These are phyloP conservation scores for Podospora tetraspora DNA, from an alignment of 495 filamentous ascomycete genomes.

Conservation along the genomic window DNA sequence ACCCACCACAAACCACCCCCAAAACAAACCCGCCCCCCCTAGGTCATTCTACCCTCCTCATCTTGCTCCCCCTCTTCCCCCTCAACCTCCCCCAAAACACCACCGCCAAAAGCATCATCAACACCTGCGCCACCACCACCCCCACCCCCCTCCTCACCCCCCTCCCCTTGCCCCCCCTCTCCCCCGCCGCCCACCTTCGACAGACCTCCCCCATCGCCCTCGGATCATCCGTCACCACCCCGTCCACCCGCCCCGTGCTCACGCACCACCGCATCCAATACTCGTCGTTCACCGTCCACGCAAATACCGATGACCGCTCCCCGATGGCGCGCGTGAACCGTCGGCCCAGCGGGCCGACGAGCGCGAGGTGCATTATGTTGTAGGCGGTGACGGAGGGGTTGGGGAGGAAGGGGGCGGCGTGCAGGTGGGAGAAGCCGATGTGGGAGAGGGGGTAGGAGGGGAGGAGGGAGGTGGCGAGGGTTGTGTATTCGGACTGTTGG, in stretches of 20 bases:
- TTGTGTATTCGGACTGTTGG: conserved; percentile 54
- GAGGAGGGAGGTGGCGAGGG: conserved; percentile 53
- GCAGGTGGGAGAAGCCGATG: conserved; percentile 64
- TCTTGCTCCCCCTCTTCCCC: not conserved
- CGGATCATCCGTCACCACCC: conserved; percentile 55
- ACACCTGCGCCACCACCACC: conserved; percentile 21
- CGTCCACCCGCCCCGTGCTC: conserved; percentile 39
- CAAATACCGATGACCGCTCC: conserved; percentile 41
- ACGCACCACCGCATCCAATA: conserved; percentile 68
- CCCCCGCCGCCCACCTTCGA: conserved; percentile 15
- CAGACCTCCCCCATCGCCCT: conserved; percentile 42
- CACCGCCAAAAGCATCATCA: conserved; percentile 11
- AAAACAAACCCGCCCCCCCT: no score
- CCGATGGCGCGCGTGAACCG: conserved; percentile 57
- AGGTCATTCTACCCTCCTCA: no score
- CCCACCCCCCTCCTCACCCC: conserved; percentile 13
- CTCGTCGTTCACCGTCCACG: conserved; percentile 82
- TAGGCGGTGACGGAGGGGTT: conserved; percentile 55
- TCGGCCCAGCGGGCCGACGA: conserved; percentile 59
- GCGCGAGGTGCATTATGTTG: conserved; percentile 62
- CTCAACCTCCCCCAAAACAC: conserved; percentile 16
- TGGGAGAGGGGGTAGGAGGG: conserved; percentile 63
- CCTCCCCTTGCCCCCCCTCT: not conserved
- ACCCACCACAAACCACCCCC: no score
- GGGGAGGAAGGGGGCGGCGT: conserved; percentile 64